These are phyloP conservation scores for Trichoderma atroviride DNA, from an alignment of 2,329 filamentous ascomycete species.

Conservation along the genomic window DNA sequence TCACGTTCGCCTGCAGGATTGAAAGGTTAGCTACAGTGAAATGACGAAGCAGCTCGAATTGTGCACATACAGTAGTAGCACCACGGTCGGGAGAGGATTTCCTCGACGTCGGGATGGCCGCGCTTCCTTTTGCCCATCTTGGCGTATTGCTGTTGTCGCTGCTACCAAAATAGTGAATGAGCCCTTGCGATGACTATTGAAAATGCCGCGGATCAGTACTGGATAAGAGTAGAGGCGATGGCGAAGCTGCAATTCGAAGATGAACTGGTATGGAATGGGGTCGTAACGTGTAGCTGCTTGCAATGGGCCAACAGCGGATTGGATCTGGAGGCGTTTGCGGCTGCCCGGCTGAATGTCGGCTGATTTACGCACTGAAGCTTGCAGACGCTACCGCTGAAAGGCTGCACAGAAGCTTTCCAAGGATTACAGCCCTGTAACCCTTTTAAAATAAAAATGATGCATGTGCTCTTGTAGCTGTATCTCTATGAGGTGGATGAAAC, in stretches of 20 bases:
- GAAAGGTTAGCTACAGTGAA: slow-evolving; percentile 32
- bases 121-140: slow-evolving; percentile 89
- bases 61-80: slow-evolving; percentile 83
- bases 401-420: not conserved
- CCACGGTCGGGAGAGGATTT: slow-evolving; percentile 85
- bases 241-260: not conserved
- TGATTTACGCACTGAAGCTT: not conserved
- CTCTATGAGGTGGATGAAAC: too few species aligned
- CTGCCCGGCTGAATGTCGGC: slow-evolving; percentile 8
- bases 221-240: not conserved
- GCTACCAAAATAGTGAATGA: not conserved
- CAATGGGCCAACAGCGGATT: not conserved
- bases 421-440: not conserved
- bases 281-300: not conserved
- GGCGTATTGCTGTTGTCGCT: not conserved
- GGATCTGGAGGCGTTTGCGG: not conserved
- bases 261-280: not conserved
- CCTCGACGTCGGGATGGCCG: slow-evolving; percentile 81
- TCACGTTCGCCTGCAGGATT: slow-evolving; percentile 73
- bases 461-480: too few species aligned
- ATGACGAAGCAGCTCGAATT: not conserved
- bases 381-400: not conserved
- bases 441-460: too few species aligned
- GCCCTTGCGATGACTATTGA: not conserved
- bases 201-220: too few species aligned